phyloP scores from a whole-genome alignment of 495 filamentous ascomycete species.

The Neurospora terricola region DNA sequence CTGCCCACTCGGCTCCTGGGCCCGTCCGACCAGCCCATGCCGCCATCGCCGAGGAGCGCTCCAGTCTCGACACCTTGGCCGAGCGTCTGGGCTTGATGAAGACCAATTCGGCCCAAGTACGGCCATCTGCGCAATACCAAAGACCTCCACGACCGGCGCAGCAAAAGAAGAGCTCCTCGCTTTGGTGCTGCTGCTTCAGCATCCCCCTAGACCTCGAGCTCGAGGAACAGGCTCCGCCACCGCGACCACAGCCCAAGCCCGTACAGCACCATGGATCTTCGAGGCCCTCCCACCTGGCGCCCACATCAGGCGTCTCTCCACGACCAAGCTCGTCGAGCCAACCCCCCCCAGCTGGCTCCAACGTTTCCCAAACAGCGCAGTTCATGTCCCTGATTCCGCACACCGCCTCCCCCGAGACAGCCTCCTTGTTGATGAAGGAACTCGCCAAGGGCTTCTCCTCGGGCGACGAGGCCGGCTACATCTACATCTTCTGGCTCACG shows the following conservation, averaged over 20 bases:
- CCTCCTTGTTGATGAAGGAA: constrained; percentile 57
- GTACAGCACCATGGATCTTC: constrained; percentile 26
- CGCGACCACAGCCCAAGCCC: constrained; percentile 30
- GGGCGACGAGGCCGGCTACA: constrained; percentile 79
- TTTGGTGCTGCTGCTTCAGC: constrained; percentile 36
- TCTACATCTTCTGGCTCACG: constrained; percentile 95
- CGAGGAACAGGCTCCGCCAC: constrained; percentile 24
- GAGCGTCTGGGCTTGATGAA: constrained; percentile 62
- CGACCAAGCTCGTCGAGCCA: constrained; percentile 16
- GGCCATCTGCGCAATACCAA: constrained; percentile 12
- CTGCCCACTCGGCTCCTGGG: constrained; percentile 32
- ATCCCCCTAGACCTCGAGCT: constrained; percentile 16
- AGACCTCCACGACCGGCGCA: constrained; percentile 18
- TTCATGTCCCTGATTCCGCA: constrained; percentile 59
- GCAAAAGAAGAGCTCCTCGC: constrained; percentile 18
- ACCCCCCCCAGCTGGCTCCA: constrained; percentile 9
- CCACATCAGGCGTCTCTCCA: neutral
- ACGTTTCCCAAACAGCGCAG: constrained; percentile 38
- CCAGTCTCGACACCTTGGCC: constrained; percentile 75
- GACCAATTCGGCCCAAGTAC: constrained; percentile 12
- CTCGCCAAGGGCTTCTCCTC: constrained; percentile 72
- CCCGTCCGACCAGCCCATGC: constrained; percentile 17
- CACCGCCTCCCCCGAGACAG: constrained; percentile 51
- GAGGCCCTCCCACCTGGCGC: constrained; percentile 7
- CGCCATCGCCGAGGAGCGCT: constrained; percentile 44